Evolutionary conservation across 345 rosid species (phyloP).

Genomic region (Populus davidiana): DNA sequence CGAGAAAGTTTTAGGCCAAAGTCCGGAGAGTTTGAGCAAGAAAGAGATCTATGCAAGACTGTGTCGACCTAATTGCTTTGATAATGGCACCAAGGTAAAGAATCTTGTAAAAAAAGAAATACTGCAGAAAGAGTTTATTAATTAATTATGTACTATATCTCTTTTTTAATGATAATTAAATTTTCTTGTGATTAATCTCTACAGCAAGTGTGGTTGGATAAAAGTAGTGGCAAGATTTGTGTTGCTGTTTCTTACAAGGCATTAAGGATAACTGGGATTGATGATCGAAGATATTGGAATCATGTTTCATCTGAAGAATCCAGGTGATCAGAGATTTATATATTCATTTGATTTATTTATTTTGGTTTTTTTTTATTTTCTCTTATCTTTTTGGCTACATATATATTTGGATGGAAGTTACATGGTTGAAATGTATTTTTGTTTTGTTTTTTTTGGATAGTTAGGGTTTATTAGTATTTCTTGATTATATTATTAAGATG

Average conservation of each 20-base stretch:
- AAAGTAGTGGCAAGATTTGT: slow-evolving; percentile 63
- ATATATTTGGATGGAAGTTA: not conserved
- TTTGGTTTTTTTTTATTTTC: not conserved
- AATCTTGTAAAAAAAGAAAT: not conserved
- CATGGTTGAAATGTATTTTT: too few relatives aligned
- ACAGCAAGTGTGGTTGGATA: slow-evolving; percentile 81
- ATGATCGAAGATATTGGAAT: slow-evolving; percentile 91
- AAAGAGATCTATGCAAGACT: slow-evolving; percentile 65
- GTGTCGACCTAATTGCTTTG: slow-evolving; percentile 55
- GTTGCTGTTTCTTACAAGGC: slow-evolving; percentile 69
- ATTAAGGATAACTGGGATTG: slow-evolving; percentile 77
- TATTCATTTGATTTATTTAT: not conserved
- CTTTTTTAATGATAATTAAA: not conserved
- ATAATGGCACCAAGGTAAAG: slow-evolving; percentile 65
- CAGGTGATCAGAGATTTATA: slow-evolving; percentile 39
- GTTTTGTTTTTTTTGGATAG: too few relatives aligned
- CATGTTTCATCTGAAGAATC: slow-evolving; percentile 75
- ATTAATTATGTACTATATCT: not conserved
- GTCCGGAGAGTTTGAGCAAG: slow-evolving; percentile 33
- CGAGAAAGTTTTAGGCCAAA: slow-evolving; percentile 38
- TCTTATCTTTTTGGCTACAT: not conserved
- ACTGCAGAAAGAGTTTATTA: not conserved
- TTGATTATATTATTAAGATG: too few relatives aligned
- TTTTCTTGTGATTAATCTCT: not conserved
- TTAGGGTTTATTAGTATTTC: too few relatives aligned